Evolutionary conservation across 1,284 basidiomycete genomes (phyloP), one percentile per base, ranked within the genome.

Genomic region (Microbotryum violaceum): DNA sequence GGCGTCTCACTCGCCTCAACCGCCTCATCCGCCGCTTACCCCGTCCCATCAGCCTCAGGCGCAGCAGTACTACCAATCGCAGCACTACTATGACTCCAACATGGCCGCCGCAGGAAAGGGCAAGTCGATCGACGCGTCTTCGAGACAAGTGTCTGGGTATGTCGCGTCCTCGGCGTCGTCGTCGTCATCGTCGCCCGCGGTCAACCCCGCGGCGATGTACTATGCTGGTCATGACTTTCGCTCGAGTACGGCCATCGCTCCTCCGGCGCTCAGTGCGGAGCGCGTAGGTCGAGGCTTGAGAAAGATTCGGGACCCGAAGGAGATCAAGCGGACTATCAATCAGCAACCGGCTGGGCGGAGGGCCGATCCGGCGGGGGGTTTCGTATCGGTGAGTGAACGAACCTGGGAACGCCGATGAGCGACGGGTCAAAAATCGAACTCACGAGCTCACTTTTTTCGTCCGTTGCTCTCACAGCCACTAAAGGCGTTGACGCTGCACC

Each of bases 401-500:
- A 83, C 67, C 88, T 90, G 74, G 76, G 89, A 45, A 80, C 83
- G 60, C 86, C 25, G 16, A 42, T 42, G 4, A 42, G 37, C 37
- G 37, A 42, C 37, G 37, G 12, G 16, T 12, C 37, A 33, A 20
- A 20, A 45, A 37, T 6, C 21, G 18, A 6, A 27, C 48, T 49
- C 37, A 60, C 63, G 61, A 53, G 54, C 12, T 47, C 57, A 7
- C 56, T 18, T 42, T 16, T 42, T 42, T 48, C 47, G 60, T 52
- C 29, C 67, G 9, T 31, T 31, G 31, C 8, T 42, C 12, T 42
- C 5, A 18, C 68, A 90, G 89, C 90, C 92, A 29, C 78, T 96
- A 66, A 85, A 88, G 72, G 89, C 91, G 73, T 78, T 97, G 54
- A 96, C 92, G 2, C 86, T 86, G 10, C 82, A 87, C 68, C 84